Evolutionary conservation across 306 rosid genomes (phyloP).

Genomic region (Mucuna pruriens): DNA sequence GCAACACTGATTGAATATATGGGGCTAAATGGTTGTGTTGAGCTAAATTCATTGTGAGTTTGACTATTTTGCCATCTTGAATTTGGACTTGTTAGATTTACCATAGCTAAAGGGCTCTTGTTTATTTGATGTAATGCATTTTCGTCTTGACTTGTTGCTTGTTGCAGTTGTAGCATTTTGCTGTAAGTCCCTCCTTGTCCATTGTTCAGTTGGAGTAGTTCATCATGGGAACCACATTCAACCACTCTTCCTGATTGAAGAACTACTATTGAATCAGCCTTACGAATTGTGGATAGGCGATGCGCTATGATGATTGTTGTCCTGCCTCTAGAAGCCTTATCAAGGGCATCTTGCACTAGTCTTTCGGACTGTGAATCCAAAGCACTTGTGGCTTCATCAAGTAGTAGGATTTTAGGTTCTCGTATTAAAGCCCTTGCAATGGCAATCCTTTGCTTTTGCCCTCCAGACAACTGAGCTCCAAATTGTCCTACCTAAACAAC

Average conservation of each 20-base stretch:
- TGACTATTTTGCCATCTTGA: conserved; percentile 53
- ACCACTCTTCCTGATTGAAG: conserved; percentile 77
- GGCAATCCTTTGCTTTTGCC: conserved; percentile 91
- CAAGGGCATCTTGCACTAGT: conserved; percentile 73
- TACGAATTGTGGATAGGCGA: conserved; percentile 71
- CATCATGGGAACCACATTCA: conserved; percentile 72
- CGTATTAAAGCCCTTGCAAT: conserved; percentile 84
- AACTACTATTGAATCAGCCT: conserved; percentile 65
- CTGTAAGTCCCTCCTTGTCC: conserved; percentile 66
- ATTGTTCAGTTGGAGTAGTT: conserved; percentile 52
- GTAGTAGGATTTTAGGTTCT: conserved; percentile 74
- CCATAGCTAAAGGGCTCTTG: conserved; percentile 21
- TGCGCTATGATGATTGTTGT: conserved; percentile 85
- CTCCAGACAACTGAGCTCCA: conserved; percentile 85
- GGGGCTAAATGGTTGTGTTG: conserved; percentile 50
- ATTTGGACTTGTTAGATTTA: conserved; percentile 22
- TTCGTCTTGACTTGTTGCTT: conserved; percentile 47
- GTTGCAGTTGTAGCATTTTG: conserved; percentile 72
- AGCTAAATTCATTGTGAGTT: conserved; percentile 36
- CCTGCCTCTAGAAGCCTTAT: conserved; percentile 73
- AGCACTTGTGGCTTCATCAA: conserved; percentile 96
- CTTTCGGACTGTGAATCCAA: conserved; percentile 83
- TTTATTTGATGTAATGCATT: conserved; percentile 9
- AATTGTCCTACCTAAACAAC: conserved; percentile 71
- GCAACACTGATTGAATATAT: conserved; percentile 55